phyloP scores from a whole-genome alignment of 495 filamentous ascomycete genomes.

The Xylona heveae region DNA sequence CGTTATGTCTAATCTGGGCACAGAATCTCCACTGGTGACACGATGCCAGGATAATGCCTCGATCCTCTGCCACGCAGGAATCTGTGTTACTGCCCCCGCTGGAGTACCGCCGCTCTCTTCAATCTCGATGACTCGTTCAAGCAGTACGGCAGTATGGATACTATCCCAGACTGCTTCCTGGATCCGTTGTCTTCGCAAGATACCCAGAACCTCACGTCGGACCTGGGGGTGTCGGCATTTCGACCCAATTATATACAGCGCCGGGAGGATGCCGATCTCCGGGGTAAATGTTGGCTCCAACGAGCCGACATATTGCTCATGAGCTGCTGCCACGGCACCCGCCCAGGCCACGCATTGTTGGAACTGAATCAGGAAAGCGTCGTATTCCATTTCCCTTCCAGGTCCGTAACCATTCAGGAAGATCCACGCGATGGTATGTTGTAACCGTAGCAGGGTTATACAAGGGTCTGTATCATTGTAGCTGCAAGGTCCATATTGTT shows the following conservation, averaged over 20 bases:
- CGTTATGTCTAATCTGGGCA: slow-evolving; percentile 11
- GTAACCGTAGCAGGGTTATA: no score
- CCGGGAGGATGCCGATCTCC: no score
- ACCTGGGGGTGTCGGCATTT: slow-evolving; percentile 14
- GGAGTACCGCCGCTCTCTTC: no score
- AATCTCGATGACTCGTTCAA: slow-evolving; percentile 15
- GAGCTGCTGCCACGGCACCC: no score
- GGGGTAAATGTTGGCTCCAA: no score
- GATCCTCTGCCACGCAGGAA: slow-evolving; percentile 11
- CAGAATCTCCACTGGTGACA: slow-evolving; percentile 7
- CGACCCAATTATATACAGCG: slow-evolving; percentile 13
- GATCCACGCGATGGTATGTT: slow-evolving; percentile 13
- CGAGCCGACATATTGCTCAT: no score
- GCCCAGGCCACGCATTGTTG: no score
- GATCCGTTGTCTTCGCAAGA: slow-evolving; percentile 12
- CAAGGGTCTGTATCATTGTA: no score
- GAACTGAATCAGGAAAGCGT: no score
- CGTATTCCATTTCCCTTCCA: no score
- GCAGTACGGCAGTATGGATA: slow-evolving; percentile 10
- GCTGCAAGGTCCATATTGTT: no score
- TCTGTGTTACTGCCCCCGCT: no score
- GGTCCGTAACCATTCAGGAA: slow-evolving; percentile 9
- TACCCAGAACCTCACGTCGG: slow-evolving; percentile 11
- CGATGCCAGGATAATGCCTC: slow-evolving; percentile 10
- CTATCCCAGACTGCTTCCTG: slow-evolving; percentile 17